Evolutionary conservation across 2,329 filamentous ascomycete species (phyloP), one percentile per base, ranked within the genome.

Genomic region (Pestalotiopsis sp.): DNA sequence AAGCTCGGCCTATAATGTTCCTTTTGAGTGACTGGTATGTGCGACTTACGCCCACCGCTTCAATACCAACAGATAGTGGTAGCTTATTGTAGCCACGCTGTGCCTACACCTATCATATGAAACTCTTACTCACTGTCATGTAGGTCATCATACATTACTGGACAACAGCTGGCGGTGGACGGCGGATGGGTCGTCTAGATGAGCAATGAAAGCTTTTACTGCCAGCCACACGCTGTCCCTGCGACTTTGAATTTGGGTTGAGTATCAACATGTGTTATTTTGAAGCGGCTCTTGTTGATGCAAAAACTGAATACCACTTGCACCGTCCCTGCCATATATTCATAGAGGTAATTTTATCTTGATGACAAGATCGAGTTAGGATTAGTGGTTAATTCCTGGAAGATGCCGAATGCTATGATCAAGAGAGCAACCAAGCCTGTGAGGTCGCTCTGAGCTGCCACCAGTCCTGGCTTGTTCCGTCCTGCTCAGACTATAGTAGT

Each of bases 111-210:
- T 7, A 36, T 36, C 31, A 36, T 36, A 36, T 36, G 31, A 36
- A 36, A 6, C 7, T n/a, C 17, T 52, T 5, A 58, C 20, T 45
- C 25, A 67, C 14, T 49, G 27, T n/a, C 6, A 23, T 3, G 20
- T 20, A 52, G 45, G 45, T 60, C 65, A 31, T 67, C 56, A 4
- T 27, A 59, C 31, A 45, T 67, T 6, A 27, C 31, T n/a, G 56
- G 65, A 7, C 65, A 60, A 36, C 39, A 67, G 7, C 65, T 67
- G 20, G 31, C 65, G 11, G 65, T 49, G 17, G 65, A 67, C 58
- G 65, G 65, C 9, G 65, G 65, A 4, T 60, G 65, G 65, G 65
- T 67, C 5, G 65, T 67, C 6, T 60, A 17, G 41, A 13, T 2
- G 13, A 36, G 31, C 31, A 31, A 31, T 31, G 23, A 31, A 31